Evolutionary conservation across 202 grass and related monocot genomes (phyloP).

Genomic region (Brachypodium distachyon): DNA sequence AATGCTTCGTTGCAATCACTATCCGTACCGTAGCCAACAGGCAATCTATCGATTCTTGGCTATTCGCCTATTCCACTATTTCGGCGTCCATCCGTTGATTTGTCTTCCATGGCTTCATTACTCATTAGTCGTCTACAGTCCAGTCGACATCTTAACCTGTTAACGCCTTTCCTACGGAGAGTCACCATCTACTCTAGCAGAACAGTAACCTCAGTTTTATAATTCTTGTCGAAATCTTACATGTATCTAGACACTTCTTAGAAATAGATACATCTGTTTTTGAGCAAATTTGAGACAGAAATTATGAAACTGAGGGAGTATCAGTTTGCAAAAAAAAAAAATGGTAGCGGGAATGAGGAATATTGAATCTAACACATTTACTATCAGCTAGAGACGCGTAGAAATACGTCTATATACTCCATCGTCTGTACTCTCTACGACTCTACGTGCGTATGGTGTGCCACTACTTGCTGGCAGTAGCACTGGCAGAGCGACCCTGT

Average conservation of each 20-base stretch:
- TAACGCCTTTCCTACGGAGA: not conserved
- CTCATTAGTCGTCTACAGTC: too few species aligned
- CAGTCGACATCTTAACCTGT: not conserved
- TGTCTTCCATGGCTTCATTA: not conserved
- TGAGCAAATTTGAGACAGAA: too few species aligned
- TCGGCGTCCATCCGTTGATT: not conserved
- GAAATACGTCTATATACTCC: too few species aligned
- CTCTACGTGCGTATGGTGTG: too few species aligned
- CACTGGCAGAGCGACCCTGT: too few species aligned
- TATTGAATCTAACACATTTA: not conserved
- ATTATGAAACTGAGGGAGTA: too few species aligned
- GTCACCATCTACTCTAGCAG: not conserved
- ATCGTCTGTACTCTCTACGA: too few species aligned
- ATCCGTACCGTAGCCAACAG: not conserved
- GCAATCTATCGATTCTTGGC: not conserved
- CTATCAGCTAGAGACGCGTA: not conserved
- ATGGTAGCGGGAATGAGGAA: not conserved
- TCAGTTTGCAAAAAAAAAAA: too few species aligned
- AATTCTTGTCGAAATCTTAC: too few species aligned
- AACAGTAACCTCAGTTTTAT: not conserved
- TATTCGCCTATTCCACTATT: not conserved
- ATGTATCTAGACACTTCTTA: too few species aligned
- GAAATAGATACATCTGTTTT: too few species aligned
- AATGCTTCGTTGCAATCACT: not conserved
- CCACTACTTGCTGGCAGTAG: too few species aligned